Base-by-base conservation (phyloP, 2,329 filamentous ascomycete species). In the Colletotrichum liaoningense region DNA sequence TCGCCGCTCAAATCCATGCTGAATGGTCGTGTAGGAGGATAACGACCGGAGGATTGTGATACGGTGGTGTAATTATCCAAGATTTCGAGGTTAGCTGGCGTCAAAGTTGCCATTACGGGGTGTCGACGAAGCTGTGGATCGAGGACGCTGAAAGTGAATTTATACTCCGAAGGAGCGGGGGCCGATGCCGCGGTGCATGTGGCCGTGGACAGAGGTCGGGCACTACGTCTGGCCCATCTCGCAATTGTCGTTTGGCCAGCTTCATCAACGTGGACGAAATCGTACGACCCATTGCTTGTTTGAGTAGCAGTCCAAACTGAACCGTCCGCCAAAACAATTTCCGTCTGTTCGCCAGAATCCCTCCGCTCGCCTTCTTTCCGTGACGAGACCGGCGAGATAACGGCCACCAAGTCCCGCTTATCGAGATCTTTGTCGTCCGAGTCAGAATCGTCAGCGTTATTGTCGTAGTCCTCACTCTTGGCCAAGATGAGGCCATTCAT, bases 111-210 rank as follows among this genome's bases (percentile, higher is more conserved):
- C 83, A 95, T 88, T 78, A 95, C 90, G 5, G 94, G 93, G 79
- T 96, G 94, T 14, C 92, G 90, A 42, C 93, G 87, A 9, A 89
- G 90, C 59, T 88, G 88, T 0, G 93, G 90, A 76, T 93, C 90
- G 77, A 96, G 91, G 74, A 94, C 90, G 83, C 93, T 95, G 80
- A 96, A 96, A 9, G 91, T 94, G 84, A 92, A 95, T 79, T 90
- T 91, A 70, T 83, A 84, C 59, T 90, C 88, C 1, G 78, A 74
- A 2, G 77, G 76, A 4, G 80, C 74, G 4, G 80, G 74, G 7
- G 75, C 74, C 19, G 75, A 26, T 69, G 73, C 55, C 63, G 63
- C 78, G 69, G 30, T 77, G 76, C 60, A 76, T 14, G 63, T 65
- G 14, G 59, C 75, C 68, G 75, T 67, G 75, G 79, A 67, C 77